A percentile compares a stretch with the other conserved stretches of the same genome.
These are phyloP conservation scores for Trichoderma gracile DNA, from an alignment of 2,329 filamentous ascomycete species.

Conservation along the genomic window DNA sequence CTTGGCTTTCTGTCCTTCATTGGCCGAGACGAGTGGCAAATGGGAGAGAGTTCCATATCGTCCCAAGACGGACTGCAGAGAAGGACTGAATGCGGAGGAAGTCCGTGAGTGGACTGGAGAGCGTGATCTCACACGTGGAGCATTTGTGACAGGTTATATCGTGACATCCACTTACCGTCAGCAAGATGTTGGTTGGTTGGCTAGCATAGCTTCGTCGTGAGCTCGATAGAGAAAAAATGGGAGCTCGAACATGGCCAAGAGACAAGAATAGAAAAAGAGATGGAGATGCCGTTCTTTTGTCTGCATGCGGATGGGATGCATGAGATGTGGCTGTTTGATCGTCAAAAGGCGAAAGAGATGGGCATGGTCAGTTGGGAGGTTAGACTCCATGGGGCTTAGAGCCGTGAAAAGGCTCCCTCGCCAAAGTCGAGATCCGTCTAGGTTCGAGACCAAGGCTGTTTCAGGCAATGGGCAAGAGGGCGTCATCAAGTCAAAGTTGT, in stretches of 20 bases:
- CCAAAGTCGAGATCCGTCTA: constrained; percentile 15
- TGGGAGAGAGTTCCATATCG: too few relatives aligned
- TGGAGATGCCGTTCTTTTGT: neutral
- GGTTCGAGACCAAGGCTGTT: constrained; percentile 16
- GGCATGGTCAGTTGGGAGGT: constrained; percentile 6
- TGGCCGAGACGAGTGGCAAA: too few relatives aligned
- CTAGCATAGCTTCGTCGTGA: neutral
- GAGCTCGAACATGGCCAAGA: too few relatives aligned
- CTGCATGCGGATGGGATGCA: constrained; percentile 22
- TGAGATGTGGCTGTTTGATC: constrained; percentile 14
- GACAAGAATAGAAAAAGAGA: neutral
- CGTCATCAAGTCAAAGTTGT: neutral
- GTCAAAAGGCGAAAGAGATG: neutral
- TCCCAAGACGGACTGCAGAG: neutral
- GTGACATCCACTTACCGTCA: too few relatives aligned
- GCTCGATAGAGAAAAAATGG: neutral
- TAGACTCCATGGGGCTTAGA: constrained; percentile 13
- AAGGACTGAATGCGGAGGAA: neutral
- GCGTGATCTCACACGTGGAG: neutral
- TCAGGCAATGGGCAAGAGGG: constrained; percentile 1
- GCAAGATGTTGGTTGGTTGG: too few relatives aligned
- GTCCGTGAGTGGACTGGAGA: neutral
- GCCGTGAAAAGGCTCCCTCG: neutral
- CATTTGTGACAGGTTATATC: neutral
- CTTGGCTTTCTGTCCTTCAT: too few relatives aligned